phyloP scores from a whole-genome alignment of 257 asterid genomes.

The Scutellaria baicalensis region DNA sequence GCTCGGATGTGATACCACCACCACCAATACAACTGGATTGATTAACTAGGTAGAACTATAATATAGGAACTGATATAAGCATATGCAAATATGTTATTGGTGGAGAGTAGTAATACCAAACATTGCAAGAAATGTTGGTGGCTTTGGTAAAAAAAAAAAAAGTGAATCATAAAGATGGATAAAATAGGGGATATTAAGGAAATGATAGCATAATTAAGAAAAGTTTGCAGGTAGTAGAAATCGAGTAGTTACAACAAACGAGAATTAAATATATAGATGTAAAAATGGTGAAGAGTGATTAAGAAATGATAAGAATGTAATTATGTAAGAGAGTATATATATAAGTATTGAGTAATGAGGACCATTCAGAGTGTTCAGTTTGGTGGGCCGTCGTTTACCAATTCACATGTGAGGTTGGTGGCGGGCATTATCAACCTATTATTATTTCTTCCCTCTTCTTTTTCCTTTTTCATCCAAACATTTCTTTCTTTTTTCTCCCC shows the following conservation, averaged over 20 bases:
- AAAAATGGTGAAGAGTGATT: not conserved
- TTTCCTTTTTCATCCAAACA: not conserved
- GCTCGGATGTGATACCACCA: no score
- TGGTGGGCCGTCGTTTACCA: conserved; percentile 53
- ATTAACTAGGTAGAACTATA: no score
- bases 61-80: no score
- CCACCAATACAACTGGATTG: no score
- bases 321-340: not conserved
- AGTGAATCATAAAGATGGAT: not conserved
- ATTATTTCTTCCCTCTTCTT: conserved; percentile 1
- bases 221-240: not conserved
- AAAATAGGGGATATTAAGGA: not conserved
- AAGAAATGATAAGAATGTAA: not conserved
- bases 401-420: conserved; percentile 59
- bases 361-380: conserved; percentile 40
- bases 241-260: conserved; percentile 20
- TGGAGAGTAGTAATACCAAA: not conserved
- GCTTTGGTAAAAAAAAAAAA: not conserved
- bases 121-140: not conserved
- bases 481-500: no score
- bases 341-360: conserved; percentile 30
- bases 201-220: not conserved
- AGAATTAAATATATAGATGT: not conserved
- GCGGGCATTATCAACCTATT: conserved; percentile 39
- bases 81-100: no score